These are phyloP conservation scores for Prorocentrum cordatum DNA, from an alignment of 169 alveolate species.

Conservation along the genomic window DNA sequence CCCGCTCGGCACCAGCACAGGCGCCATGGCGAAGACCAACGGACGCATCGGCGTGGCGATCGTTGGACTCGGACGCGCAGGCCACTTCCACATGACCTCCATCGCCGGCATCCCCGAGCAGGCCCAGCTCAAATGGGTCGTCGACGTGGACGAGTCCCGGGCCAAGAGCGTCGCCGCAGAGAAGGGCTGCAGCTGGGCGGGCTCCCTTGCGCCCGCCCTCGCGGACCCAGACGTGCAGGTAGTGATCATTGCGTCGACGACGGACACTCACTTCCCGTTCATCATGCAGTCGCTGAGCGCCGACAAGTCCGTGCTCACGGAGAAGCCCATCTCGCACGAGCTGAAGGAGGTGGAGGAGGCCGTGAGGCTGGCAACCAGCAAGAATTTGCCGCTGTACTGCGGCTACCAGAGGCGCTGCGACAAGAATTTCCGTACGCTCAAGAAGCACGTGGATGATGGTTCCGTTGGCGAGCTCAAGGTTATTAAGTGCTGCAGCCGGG, in stretches of 20 bases:
- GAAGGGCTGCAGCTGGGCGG: background rate
- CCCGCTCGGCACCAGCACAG: too few species aligned
- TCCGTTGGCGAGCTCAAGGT: conserved; percentile 33
- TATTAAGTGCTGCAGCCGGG: conserved; percentile 60
- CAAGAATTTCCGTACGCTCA: conserved; percentile 32
- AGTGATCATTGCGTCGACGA: conserved; percentile 33
- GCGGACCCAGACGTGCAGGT: background rate
- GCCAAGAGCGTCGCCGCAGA: conserved; percentile 25
- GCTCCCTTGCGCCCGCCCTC: background rate
- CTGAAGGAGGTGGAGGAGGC: conserved; percentile 52
- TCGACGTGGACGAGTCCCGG: conserved; percentile 10
- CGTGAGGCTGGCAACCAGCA: conserved; percentile 7
- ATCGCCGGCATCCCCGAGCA: background rate
- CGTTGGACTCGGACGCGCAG: conserved; percentile 56
- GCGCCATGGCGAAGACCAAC: too few species aligned
- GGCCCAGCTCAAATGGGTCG: conserved; percentile 14
- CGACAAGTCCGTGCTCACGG: conserved; percentile 41
- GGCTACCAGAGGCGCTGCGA: conserved; percentile 65
- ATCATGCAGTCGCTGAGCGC: conserved; percentile 49
- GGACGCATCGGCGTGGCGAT: conserved; percentile 52
- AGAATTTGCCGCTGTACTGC: background rate
- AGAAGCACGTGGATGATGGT: conserved; percentile 48
- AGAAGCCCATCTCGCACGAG: conserved; percentile 55
- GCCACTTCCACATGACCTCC: conserved; percentile 25
- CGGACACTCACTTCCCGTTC: conserved; percentile 66